A percentile compares a stretch with the other conserved stretches of the same genome.
These are phyloP conservation scores for Coccomyxa sp. DNA, from an alignment of 139 green algal species.

Conservation along the genomic window DNA sequence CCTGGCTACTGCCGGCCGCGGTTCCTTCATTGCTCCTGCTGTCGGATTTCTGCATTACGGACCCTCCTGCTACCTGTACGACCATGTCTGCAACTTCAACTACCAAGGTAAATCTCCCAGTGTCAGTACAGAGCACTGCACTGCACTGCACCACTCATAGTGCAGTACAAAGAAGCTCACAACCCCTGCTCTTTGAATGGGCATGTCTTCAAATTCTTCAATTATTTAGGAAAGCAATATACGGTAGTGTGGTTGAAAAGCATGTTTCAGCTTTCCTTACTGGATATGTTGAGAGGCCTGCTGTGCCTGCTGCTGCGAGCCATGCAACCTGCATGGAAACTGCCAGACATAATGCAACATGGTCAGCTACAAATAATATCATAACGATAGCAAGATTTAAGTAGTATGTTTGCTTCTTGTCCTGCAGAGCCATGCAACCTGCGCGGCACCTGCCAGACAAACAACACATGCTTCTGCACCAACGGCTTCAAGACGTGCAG, in stretches of 20 bases:
- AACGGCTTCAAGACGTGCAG: not conserved
- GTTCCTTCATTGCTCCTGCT: not conserved
- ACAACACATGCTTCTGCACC: constrained; percentile 4
- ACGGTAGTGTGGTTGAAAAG: no score
- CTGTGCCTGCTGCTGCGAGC: not conserved
- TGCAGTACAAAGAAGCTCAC: not conserved
- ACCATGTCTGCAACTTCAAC: constrained; percentile 10
- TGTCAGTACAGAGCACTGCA: not conserved
- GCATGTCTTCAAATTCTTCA: no score
- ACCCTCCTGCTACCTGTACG: not conserved
- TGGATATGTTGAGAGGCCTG: no score
- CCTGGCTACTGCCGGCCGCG: not conserved
- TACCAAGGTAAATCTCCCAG: not conserved
- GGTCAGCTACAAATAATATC: not conserved
- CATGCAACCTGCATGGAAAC: not conserved
- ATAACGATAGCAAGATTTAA: not conserved
- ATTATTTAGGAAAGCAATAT: no score
- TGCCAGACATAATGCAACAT: not conserved
- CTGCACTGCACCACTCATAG: not conserved
- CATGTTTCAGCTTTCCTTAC: no score
- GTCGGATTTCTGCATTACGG: not conserved
- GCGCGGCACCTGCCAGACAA: constrained; percentile 1
- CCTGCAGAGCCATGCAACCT: not conserved
- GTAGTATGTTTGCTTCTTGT: not conserved
- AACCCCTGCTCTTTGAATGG: not conserved